Percentiles rank a stretch among this genome's conserved stretches.
phyloP scores from a whole-genome alignment of 192 early-diverging fungal species.

The Linnemannia hyalina region DNA sequence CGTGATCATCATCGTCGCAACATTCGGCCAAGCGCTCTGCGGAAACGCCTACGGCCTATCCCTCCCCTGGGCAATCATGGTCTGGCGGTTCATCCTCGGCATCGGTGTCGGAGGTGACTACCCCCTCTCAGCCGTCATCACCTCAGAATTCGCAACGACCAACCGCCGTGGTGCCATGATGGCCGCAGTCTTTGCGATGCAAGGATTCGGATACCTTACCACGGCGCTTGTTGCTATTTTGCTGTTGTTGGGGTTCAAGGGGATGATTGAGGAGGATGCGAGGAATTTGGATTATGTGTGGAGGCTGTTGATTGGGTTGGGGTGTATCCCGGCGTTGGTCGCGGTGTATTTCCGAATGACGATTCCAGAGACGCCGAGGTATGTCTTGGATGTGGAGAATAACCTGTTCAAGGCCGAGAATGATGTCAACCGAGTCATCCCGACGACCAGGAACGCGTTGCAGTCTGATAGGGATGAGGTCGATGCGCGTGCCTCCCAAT shows the following conservation, averaged over 20 bases:
- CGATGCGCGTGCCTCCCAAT: slow-evolving; percentile 6
- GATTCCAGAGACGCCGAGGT: slow-evolving; percentile 94
- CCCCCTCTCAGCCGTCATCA: slow-evolving; percentile 78
- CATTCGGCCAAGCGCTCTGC: slow-evolving; percentile 82
- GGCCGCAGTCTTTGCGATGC: slow-evolving; percentile 87
- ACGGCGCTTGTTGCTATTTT: slow-evolving; percentile 79
- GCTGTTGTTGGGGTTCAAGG: slow-evolving; percentile 72
- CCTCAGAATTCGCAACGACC: slow-evolving; percentile 88
- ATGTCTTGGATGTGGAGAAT: slow-evolving; percentile 60
- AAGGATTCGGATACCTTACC: slow-evolving; percentile 84
- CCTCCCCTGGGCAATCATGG: slow-evolving; percentile 72
- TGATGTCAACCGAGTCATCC: slow-evolving; percentile 42
- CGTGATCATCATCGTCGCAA: slow-evolving; percentile 92
- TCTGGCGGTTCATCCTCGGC: slow-evolving; percentile 93
- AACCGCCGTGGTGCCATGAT: slow-evolving; percentile 86
- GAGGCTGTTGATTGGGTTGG: slow-evolving; percentile 84
- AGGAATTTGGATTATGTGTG: slow-evolving; percentile 85
- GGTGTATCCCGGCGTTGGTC: slow-evolving; percentile 81
- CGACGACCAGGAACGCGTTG: slow-evolving; percentile 34
- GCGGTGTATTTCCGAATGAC: slow-evolving; percentile 90
- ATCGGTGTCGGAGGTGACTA: slow-evolving; percentile 93
- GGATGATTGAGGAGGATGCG: slow-evolving; percentile 68
- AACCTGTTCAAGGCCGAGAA: slow-evolving; percentile 42
- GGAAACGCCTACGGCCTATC: slow-evolving; percentile 79
- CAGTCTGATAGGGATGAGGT: slow-evolving; percentile 25